Conservation (phyloP, 1,284 basidiomycete species). For the Ganoderma lingzhi region DNA sequence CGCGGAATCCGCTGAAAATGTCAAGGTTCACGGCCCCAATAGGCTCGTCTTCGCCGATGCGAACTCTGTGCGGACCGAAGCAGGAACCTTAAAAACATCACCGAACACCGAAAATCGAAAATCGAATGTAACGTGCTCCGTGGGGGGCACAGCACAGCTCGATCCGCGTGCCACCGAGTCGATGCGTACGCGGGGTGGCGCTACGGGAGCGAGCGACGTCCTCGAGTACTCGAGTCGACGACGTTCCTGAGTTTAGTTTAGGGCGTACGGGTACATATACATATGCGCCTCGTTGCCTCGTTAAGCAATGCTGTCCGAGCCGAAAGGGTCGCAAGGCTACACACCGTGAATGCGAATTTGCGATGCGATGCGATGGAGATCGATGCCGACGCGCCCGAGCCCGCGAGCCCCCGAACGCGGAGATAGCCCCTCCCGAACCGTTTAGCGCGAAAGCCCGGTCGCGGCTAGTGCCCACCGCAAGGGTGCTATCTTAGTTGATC, state of each 20-base stretch:
- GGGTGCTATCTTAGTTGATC: not conserved
- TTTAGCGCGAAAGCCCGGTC: constrained; percentile 12
- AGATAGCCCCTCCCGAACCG: constrained; percentile 1
- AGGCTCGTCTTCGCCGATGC: not conserved
- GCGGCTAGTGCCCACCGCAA: not conserved
- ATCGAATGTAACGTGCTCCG: not conserved
- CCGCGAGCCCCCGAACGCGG: not conserved
- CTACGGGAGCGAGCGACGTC: not conserved
- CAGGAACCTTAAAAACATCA: not conserved
- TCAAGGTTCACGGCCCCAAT: constrained; percentile 1
- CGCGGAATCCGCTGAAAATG: not conserved
- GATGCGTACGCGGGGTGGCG: constrained; percentile 2
- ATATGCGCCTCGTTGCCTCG: not conserved
- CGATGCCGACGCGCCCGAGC: constrained; percentile 5
- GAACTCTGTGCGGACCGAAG: not conserved
- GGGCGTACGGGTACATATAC: not conserved
- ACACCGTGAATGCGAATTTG: constrained; percentile 3
- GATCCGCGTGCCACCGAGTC: not conserved
- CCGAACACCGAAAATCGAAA: not conserved
- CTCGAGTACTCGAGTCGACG: not conserved
- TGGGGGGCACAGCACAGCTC: not conserved
- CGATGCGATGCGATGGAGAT: constrained; percentile 1
- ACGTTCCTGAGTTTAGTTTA: constrained; percentile 1
- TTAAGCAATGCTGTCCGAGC: not conserved
- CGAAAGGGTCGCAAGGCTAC: constrained; percentile 2